These are phyloP conservation scores for Saccharomycopsis sp. DNA, from an alignment of 805 yeast genomes.

Conservation along the genomic window DNA sequence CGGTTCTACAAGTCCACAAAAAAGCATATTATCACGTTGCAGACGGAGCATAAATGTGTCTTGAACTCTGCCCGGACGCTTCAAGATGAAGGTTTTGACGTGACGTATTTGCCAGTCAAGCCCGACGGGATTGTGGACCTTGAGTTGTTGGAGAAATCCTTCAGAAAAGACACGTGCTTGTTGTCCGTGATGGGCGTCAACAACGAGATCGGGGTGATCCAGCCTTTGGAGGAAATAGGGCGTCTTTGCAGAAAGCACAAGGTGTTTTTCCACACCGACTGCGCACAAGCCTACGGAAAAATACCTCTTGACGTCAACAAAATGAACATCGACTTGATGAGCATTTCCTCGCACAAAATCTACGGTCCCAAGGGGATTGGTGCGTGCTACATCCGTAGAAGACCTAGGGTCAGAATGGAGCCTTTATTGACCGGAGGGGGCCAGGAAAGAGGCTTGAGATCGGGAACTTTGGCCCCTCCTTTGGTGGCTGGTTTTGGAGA, in stretches of 20 bases:
- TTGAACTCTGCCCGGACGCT: constrained; percentile 90
- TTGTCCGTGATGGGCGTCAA: constrained; percentile 96
- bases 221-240: constrained; percentile 94
- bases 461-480: constrained; percentile 97
- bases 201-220: constrained; percentile 96
- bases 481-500: constrained; percentile 94
- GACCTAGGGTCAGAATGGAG: constrained; percentile 96
- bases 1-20: constrained; percentile 85
- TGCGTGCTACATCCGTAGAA: constrained; percentile 89
- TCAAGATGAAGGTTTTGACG: constrained; percentile 96
- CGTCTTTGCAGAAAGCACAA: constrained; percentile 76
- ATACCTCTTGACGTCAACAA: constrained; percentile 88
- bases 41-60: constrained; percentile 99
- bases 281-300: constrained; percentile 96
- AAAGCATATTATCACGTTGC: constrained; percentile 90
- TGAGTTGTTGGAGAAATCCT: constrained; percentile 71
- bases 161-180: constrained; percentile 83
- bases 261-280: constrained; percentile 95
- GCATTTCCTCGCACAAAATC: constrained; percentile 91
- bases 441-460: constrained; percentile 95
- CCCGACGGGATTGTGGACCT: constrained; percentile 73
- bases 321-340: constrained; percentile 86
- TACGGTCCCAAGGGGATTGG: constrained; percentile 99
- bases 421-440: constrained; percentile 98
- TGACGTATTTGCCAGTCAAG: constrained; percentile 83